Evolutionary conservation across 2,329 filamentous ascomycete species (phyloP), one percentile per base, ranked within the genome.

Genomic region (Diaporthe longicolla): DNA sequence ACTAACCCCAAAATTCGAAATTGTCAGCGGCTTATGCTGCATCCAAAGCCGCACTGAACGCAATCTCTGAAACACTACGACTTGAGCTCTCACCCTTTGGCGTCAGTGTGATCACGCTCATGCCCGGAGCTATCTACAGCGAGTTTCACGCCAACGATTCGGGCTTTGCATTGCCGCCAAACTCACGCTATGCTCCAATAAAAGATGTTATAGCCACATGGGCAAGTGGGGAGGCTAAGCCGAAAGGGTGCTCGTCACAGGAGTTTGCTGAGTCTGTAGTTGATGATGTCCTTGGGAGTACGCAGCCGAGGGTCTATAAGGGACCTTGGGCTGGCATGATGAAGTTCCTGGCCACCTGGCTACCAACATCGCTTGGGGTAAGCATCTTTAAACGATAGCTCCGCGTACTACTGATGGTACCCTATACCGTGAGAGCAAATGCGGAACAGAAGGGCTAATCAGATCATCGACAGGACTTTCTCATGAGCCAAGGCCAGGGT

Each of bases 21-120:
- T 10, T 10, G 4, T 32, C 7, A 75, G 72, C 55, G 24, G 48
- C 57, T 8, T 78, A 77, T 29, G 29, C 54, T 7, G 63, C 76
- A 10, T 76, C 77, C 6, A 78, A 78, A 58, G 77, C 77, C 9
- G 77, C 76, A 1, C 54, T 70, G 57, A 76, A 19, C 32, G 77
- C 57, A 29, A 29, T 81, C 5, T 77, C 79, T 0, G 78, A 80
- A 40, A 77, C 77, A 0, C 70, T 81, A 37, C 78, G 78, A 0
- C 57, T 82, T 0, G 81, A 82, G 74, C 78, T 82, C 1, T 55
- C 70, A 2, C 77, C 79, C 0, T 78, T 82, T 3, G 77, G 79
- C 3, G 72, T 82, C 32, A 75, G 71, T 10, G 80, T 82, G 21
- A 58, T 78, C 2, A 68, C 66, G 3, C 8, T 58, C 19, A 15